Conservation (phyloP, 129 eudicot genomes). For the Mikania micrantha region DNA sequence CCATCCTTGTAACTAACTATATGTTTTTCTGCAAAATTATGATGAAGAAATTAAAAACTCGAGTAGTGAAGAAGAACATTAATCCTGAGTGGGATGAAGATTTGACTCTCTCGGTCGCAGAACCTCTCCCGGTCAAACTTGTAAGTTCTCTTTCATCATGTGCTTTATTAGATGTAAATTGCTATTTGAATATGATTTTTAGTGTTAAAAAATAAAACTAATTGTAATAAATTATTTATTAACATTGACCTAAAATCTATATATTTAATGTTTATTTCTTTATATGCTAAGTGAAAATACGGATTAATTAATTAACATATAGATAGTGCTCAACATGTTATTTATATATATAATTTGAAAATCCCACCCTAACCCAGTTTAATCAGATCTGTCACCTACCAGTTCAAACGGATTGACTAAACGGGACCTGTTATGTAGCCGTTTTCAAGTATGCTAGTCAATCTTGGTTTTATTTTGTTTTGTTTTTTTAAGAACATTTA, state of each 20-base stretch:
- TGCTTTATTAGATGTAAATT: neutral
- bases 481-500: no score
- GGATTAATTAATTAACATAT: no score
- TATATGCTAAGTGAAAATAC: no score
- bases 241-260: no score
- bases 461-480: no score
- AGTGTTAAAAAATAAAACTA: neutral
- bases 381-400: no score
- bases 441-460: no score
- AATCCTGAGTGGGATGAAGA: conserved; percentile 94
- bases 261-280: no score
- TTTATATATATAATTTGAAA: no score
- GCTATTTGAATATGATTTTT: neutral
- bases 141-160: conserved; percentile 31
- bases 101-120: conserved; percentile 55
- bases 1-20: neutral
- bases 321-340: neutral
- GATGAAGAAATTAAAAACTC: conserved; percentile 76
- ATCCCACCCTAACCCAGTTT: no score
- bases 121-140: conserved; percentile 56
- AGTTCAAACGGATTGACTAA: no score
- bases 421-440: no score
- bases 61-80: conserved; percentile 56
- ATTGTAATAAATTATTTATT: neutral
- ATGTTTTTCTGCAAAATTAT: neutral